Conservation (phyloP, 78 protist species). For the Polysphondylium violaceum region DNA sequence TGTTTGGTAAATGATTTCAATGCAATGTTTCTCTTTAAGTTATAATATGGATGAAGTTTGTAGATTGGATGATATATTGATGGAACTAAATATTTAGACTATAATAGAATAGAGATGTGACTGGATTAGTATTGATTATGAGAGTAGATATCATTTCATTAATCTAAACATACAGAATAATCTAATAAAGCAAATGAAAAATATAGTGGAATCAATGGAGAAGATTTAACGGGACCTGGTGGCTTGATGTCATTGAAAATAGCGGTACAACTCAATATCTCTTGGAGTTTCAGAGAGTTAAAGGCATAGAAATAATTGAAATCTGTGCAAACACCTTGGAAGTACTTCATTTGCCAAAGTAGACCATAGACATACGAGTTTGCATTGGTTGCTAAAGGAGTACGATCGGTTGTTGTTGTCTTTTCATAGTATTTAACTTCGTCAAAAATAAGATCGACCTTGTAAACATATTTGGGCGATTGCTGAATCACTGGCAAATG, state of each 20-base stretch:
- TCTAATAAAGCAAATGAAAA: background rate
- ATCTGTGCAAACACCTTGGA: constrained; percentile 8
- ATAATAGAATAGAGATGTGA: background rate
- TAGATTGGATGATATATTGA: constrained; percentile 3
- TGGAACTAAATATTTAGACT: constrained; percentile 32
- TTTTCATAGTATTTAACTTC: background rate
- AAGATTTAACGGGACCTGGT: background rate
- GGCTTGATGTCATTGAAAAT: too few relatives aligned
- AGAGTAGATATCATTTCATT: background rate
- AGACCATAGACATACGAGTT: constrained; percentile 11
- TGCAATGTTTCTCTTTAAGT: background rate
- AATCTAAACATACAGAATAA: background rate
- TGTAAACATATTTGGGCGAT: background rate
- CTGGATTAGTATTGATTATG: background rate
- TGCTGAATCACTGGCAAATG: too few relatives aligned
- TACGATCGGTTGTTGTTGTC: background rate
- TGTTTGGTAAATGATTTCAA: background rate
- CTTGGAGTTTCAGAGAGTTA: too few relatives aligned
- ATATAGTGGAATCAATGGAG: background rate
- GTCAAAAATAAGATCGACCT: background rate
- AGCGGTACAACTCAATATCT: too few relatives aligned
- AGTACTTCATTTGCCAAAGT: constrained; percentile 11
- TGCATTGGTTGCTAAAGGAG: background rate
- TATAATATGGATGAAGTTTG: background rate
- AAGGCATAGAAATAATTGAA: background rate